Evolutionary conservation across 164 flowering plant genomes (phyloP).

Genomic region (Buxus sempervirens): DNA sequence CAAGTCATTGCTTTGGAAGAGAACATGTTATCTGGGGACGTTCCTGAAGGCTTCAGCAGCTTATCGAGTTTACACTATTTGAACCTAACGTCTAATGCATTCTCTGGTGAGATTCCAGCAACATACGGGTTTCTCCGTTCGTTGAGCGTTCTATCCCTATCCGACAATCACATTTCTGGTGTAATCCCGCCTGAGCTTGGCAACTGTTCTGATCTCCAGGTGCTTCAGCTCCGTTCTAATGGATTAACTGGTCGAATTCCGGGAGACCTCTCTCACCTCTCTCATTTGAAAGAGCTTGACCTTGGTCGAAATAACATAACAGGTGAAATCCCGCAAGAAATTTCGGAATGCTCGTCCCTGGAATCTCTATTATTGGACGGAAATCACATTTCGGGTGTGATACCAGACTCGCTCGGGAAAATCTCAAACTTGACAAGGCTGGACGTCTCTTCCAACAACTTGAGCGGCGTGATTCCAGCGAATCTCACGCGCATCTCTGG

Average conservation of each 20-base stretch:
- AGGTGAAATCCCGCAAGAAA: conserved; percentile 48
- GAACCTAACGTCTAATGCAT: conserved; percentile 48
- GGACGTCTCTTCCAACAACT: conserved; percentile 45
- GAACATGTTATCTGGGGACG: conserved; percentile 46
- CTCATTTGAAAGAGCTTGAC: conserved; percentile 35
- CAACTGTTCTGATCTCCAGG: conserved; percentile 44
- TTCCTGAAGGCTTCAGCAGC: conserved; percentile 66
- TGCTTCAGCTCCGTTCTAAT: conserved; percentile 41
- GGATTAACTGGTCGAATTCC: conserved; percentile 47
- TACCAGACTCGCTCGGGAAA: conserved; percentile 29
- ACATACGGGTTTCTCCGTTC: conserved; percentile 55
- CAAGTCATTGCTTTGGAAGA: conserved; percentile 52
- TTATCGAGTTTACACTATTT: conserved; percentile 37
- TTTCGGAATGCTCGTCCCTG: conserved; percentile 36
- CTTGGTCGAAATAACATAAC: conserved; percentile 48
- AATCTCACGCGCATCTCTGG: conserved; percentile 28
- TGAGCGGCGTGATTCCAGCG: conserved; percentile 45
- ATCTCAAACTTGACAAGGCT: conserved; percentile 33
- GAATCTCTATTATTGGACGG: conserved; percentile 27
- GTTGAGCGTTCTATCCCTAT: conserved; percentile 41
- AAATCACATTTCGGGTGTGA: conserved; percentile 41
- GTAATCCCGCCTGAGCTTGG: conserved; percentile 49
- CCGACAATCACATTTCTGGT: conserved; percentile 45
- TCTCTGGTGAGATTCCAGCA: conserved; percentile 46
- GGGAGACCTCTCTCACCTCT: conserved; percentile 34